Conservation (phyloP, 1,284 basidiomycete genomes). For the Binderoboletus segoi region DNA sequence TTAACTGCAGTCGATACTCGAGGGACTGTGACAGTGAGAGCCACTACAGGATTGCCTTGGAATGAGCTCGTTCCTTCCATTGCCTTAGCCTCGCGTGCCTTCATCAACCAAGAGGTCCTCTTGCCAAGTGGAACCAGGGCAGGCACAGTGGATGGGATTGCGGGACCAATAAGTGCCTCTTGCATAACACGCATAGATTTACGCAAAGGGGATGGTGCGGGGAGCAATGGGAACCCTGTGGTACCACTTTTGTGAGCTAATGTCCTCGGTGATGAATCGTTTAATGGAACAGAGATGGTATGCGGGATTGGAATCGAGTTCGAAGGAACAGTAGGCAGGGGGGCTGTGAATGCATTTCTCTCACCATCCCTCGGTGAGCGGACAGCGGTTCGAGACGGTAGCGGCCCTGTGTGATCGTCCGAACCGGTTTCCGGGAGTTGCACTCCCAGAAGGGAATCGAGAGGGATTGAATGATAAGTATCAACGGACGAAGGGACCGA, state of each 20-base stretch:
- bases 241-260: slow-evolving; percentile 39
- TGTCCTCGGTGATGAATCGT: slow-evolving; percentile 29
- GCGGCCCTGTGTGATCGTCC: slow-evolving; percentile 21
- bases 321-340: slow-evolving; percentile 35
- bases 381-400: slow-evolving; percentile 15
- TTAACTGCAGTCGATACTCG: slow-evolving; percentile 43
- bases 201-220: slow-evolving; percentile 65
- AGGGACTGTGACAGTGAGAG: slow-evolving; percentile 10
- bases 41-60: slow-evolving; percentile 26
- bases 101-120: slow-evolving; percentile 77
- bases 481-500: slow-evolving; percentile 29
- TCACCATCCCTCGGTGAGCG: slow-evolving; percentile 17
- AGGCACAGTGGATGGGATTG: slow-evolving; percentile 44
- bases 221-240: slow-evolving; percentile 55
- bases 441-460: slow-evolving; percentile 34
- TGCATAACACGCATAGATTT: slow-evolving; percentile 60
- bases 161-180: slow-evolving; percentile 45
- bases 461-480: slow-evolving; percentile 42
- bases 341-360: slow-evolving; percentile 28
- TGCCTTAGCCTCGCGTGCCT: slow-evolving; percentile 74
- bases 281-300: slow-evolving; percentile 33
- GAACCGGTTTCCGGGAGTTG: slow-evolving; percentile 6
- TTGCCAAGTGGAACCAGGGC: slow-evolving; percentile 50
- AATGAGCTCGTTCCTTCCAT: slow-evolving; percentile 56
- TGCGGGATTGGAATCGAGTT: slow-evolving; percentile 11